Evolutionary conservation across 441 rosid species (phyloP).

Genomic region (Bocquillonia castaneifolia): DNA sequence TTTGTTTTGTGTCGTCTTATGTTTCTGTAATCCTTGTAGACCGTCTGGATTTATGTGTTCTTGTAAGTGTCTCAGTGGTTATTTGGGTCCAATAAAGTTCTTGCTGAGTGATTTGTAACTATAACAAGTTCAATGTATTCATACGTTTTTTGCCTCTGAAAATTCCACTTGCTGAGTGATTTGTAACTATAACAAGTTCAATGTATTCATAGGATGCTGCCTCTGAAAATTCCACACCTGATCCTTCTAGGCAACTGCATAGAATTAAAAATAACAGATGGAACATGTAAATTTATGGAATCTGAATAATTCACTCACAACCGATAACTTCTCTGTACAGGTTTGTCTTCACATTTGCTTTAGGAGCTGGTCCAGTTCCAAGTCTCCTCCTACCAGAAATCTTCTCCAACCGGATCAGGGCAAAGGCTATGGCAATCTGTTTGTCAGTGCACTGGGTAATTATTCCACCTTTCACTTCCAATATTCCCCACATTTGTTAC

Average conservation of each 20-base stretch:
- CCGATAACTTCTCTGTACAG: conserved; percentile 24
- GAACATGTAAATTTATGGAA: not conserved
- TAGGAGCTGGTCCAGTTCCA: conserved; percentile 60
- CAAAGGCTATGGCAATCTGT: conserved; percentile 52
- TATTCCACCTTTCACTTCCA: not conserved
- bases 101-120: not conserved
- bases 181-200: not conserved
- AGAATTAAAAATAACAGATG: not conserved
- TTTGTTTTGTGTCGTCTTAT: not conserved
- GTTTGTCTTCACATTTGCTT: conserved; percentile 46
- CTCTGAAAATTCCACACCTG: not conserved
- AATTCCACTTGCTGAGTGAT: not conserved
- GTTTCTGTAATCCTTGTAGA: not conserved
- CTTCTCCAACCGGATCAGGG: conserved; percentile 45
- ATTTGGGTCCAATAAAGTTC: not conserved
- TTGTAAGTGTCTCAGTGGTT: not conserved
- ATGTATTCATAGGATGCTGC: not conserved
- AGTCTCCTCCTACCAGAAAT: conserved; percentile 53
- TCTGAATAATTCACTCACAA: no score
- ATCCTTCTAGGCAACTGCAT: not conserved
- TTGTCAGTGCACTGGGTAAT: conserved; percentile 54
- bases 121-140: not conserved
- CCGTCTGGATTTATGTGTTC: not conserved
- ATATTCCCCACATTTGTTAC: not conserved
- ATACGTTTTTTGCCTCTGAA: not conserved